These are phyloP conservation scores for Ceratorhiza oryzae-sativae DNA, from an alignment of 1,284 basidiomycete genomes.

Conservation along the genomic window DNA sequence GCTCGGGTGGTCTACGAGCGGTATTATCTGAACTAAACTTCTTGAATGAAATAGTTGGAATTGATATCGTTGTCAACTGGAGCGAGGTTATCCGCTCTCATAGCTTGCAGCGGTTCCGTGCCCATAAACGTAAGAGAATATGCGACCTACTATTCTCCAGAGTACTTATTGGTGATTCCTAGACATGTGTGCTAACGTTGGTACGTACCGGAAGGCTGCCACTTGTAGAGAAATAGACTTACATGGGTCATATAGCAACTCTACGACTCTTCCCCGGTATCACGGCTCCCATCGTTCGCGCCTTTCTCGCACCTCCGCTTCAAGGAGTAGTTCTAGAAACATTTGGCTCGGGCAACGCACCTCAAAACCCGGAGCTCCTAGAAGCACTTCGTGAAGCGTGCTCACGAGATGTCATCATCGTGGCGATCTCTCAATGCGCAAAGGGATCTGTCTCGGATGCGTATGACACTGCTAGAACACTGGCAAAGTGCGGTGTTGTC, in stretches of 20 bases:
- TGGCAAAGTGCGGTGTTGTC: slow-evolving; percentile 76
- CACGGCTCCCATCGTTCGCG: slow-evolving; percentile 69
- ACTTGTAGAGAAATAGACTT: not conserved
- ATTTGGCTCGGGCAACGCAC: slow-evolving; percentile 88
- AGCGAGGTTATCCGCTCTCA: slow-evolving; percentile 81
- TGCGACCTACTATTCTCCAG: slow-evolving; percentile 12
- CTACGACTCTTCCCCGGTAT: slow-evolving; percentile 90
- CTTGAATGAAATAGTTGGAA: slow-evolving; percentile 66
- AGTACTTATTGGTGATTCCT: slow-evolving; percentile 22
- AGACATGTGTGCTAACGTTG: slow-evolving; percentile 82
- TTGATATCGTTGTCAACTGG: slow-evolving; percentile 89
- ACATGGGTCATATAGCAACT: slow-evolving; percentile 58
- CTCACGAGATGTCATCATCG: slow-evolving; percentile 82
- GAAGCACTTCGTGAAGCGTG: slow-evolving; percentile 78
- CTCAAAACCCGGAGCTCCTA: slow-evolving; percentile 72
- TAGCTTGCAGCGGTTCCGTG: slow-evolving; percentile 74
- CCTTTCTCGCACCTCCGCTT: slow-evolving; percentile 74
- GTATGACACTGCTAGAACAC: slow-evolving; percentile 81
- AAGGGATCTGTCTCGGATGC: slow-evolving; percentile 81
- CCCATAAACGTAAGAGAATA: slow-evolving; percentile 69
- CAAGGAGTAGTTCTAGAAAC: slow-evolving; percentile 86
- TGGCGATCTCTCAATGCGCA: slow-evolving; percentile 89
- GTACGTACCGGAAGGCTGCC: slow-evolving; percentile 53
- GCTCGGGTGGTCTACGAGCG: slow-evolving; percentile 38
- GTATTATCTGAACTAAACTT: not conserved